Evolutionary conservation across 345 rosid genomes (phyloP).

Genomic region (Arabidopsis arenosa): DNA sequence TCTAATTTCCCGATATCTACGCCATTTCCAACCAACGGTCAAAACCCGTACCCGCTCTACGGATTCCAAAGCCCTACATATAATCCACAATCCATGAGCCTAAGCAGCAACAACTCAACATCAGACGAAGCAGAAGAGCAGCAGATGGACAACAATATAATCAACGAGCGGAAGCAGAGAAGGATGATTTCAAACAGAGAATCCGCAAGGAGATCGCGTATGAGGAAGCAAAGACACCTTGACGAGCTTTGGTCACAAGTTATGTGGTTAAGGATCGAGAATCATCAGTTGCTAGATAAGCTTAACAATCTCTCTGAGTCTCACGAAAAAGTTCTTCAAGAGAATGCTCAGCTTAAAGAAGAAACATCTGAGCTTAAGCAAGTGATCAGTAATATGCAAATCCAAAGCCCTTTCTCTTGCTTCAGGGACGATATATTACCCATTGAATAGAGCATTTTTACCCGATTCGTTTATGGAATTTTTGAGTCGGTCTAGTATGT

Average conservation of each 20-base stretch:
- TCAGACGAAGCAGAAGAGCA: conserved; percentile 89
- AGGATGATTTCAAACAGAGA: conserved; percentile 95
- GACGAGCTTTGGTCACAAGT: conserved; percentile 97
- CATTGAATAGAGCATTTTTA: conserved; percentile 33
- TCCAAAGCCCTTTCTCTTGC: conserved; percentile 55
- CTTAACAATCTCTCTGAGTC: conserved; percentile 64
- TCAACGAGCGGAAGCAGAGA: conserved; percentile 83
- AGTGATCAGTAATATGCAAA: conserved; percentile 66
- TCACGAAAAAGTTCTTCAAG: conserved; percentile 62
- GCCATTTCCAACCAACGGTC: conserved; percentile 43
- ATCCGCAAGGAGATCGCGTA: conserved; percentile 88
- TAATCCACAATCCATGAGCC: conserved; percentile 52
- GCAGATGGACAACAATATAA: conserved; percentile 52
- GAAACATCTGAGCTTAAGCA: conserved; percentile 67
- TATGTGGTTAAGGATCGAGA: conserved; percentile 78
- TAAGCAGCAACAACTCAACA: conserved; percentile 83
- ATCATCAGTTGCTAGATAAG: conserved; percentile 76
- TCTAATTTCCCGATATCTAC: conserved; percentile 45
- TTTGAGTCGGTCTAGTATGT: neutral
- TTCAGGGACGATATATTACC: conserved; percentile 53
- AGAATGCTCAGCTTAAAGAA: conserved; percentile 77
- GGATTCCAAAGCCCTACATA: conserved; percentile 41
- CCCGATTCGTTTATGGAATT: conserved; percentile 9
- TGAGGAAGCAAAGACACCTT: conserved; percentile 93
- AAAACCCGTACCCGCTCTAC: conserved; percentile 43